Base-by-base conservation (phyloP, 2,329 filamentous ascomycete species). In the Akanthomyces dipterigenus region DNA sequence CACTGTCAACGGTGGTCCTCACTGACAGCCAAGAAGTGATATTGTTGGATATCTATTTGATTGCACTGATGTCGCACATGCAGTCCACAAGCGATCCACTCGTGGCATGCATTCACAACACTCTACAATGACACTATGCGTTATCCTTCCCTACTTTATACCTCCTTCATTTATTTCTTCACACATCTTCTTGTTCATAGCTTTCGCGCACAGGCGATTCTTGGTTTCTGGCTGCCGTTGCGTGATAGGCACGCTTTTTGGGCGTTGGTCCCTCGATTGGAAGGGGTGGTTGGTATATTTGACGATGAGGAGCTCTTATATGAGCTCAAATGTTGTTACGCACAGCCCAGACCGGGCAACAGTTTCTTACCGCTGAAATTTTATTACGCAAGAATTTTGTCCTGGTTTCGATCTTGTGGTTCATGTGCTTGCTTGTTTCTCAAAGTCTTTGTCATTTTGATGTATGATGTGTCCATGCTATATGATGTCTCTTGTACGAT, bases 1-100 rank as follows among this genome's bases (percentile, higher is more conserved):
- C 14, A 62, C 65, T n/a, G 62, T 71, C 36, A 76, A 77, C 58
- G 75, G 74, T 31, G 58, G 38, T 16, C 40, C 50, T 42, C 58
- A 55, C 36, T 55, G 11, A 49, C 9, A 12, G 50, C 40, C 40
- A 36, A 8, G 14, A 9, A 24, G 26, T 20, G 14, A 22, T 38
- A 12, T 28, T 26, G 42, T 40, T 22, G 28, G 49, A 53, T 20
- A 49, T 50, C 5, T 26, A 28, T 16, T 16, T 38, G 36, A 38
- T 9, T 16, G 12, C 36, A 38, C 14, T 5, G 12, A 38, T 14
- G 16, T 38, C 14, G 16, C 5, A 38, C 12, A 38, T n/a, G n/a
- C 36, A 38, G 9, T 38, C 36, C 36, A 14, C 36, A 38, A 16
- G 36, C 12, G 8, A 34, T 38, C 11, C 36, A 1, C 36, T 14